Base-by-base conservation (phyloP, 306 rosid genomes). In the Hippophae gyantsensis region DNA sequence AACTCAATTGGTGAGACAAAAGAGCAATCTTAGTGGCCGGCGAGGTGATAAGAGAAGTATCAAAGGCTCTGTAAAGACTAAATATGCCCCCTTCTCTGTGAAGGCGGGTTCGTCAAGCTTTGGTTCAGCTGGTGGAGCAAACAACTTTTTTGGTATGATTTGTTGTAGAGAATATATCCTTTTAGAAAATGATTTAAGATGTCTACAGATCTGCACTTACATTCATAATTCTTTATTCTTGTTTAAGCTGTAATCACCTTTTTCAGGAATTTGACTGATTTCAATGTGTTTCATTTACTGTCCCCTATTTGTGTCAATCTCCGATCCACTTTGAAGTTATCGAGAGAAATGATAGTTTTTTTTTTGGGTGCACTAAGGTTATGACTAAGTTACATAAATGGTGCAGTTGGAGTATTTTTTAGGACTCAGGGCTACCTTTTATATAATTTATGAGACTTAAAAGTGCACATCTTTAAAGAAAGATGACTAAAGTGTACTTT, bases 11-110 rank as follows among this genome's bases (percentile, higher is more conserved):
- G 68, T 58, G 63, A 93, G 80, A 79, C 99, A 86, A 68, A 93
- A 79, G 80, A 84, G 67, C 55, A 81, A 59, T 72, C 40, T 62
- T 56, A 80, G 55, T 54, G 55, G 76, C 81, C 88, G 84, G 82
- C 88, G 99, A 57, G 81, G 84, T 53, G 99, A 88, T 71, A 85
- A 76, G 83, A 86, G 79, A 77, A 84, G 62, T 79, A 74, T 72
- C 67, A 88, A 83, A 74, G 80, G 75, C 57, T 85, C 88, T 52
- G 72, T 72, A 6, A 93, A 84, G 86, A 63, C 81, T 62, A 93
- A 84, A 78, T 76, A 78, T 50, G 97, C 88, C 61, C 79, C 94
- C 57, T 78, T 79, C 57, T 78, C 94, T 14, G 69, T 62, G 78
- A 84, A 93, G 77, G 72, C 69, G 51, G 86, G 95, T 57, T 68